Base-by-base conservation (phyloP, 2,329 filamentous ascomycete species). In the Magnaporthiopsis incrustans region DNA sequence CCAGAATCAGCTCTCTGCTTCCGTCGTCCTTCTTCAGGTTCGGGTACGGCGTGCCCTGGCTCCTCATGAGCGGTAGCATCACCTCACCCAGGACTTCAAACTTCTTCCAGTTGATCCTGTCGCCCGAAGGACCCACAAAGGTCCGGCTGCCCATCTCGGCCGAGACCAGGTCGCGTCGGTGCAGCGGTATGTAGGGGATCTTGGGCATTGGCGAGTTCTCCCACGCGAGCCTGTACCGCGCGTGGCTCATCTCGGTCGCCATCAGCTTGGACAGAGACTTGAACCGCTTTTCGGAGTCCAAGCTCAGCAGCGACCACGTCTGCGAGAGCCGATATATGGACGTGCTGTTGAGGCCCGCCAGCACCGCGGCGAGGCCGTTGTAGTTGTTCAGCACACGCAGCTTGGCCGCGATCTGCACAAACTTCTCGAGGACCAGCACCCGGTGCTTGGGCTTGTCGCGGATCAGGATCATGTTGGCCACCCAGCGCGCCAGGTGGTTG, bases 81-180 rank as follows among this genome's bases (percentile, higher is more conserved):
- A 97, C 90, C 70, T 98, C 94, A 8, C 93, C 93, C 76, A 98
- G 87, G 38, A 99, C 89, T 75, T 98, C 94, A 71, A 98, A 99
- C 74, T 99, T 99, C 76, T 89, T 92, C 95, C 95, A 99, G 74
- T 98, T 98, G 73, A 99, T 91, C 62, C 91, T 82, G 67, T 91
- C 85, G 67, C 82, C 85, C 66, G 86, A 82, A 2, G 85, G 82
- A 10, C 90, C 91, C 1, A 98, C 80, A 73, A 97, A 94, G 0
- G 95, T 98, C 71, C 86, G 86, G 75, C 95, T 97, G 44, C 94
- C 95, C 76, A 97, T 91, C 72, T 96, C 92, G 0, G 95, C 94
- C 15, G 90, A 92, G 1, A 97, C 92, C 30, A 99, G 82, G 76
- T 99, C 95, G 67, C 93, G 85, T 58, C 91, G 86, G 72, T 96